These are phyloP conservation scores for Vicia sativa DNA, from an alignment of 306 rosid species.

Conservation along the genomic window DNA sequence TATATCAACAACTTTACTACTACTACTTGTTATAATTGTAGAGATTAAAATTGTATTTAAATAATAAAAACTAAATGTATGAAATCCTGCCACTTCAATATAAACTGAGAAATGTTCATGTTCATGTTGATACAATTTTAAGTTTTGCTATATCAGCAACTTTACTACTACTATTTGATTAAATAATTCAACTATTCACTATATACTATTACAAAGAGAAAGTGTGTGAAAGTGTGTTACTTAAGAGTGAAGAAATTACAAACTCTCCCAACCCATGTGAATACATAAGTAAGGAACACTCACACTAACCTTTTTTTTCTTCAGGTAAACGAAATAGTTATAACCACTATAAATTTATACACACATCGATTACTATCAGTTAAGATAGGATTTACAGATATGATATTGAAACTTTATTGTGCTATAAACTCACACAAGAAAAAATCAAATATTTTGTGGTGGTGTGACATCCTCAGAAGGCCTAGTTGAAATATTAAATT, in stretches of 20 bases:
- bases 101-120: too few relatives aligned
- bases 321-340: too few relatives aligned
- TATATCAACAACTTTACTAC: slow-evolving; percentile 17
- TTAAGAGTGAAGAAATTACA: neutral
- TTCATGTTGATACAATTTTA: neutral
- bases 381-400: neutral
- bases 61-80: too few relatives aligned
- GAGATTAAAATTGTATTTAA: too few relatives aligned
- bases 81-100: too few relatives aligned
- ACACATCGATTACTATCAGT: rapidly evolving
- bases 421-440: neutral
- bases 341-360: too few relatives aligned
- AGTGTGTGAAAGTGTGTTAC: neutral
- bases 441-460: slow-evolving; percentile 41
- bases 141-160: slow-evolving; percentile 14
- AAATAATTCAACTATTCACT: neutral
- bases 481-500: slow-evolving; percentile 39
- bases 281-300: neutral
- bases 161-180: neutral
- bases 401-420: neutral
- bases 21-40: too few relatives aligned
- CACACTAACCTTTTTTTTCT: too few relatives aligned
- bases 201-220: neutral
- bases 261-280: slow-evolving; percentile 1
- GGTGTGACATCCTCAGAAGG: slow-evolving; percentile 47